Evolutionary conservation across 1,284 basidiomycete genomes (phyloP).

Genomic region (Trametes pubescens): DNA sequence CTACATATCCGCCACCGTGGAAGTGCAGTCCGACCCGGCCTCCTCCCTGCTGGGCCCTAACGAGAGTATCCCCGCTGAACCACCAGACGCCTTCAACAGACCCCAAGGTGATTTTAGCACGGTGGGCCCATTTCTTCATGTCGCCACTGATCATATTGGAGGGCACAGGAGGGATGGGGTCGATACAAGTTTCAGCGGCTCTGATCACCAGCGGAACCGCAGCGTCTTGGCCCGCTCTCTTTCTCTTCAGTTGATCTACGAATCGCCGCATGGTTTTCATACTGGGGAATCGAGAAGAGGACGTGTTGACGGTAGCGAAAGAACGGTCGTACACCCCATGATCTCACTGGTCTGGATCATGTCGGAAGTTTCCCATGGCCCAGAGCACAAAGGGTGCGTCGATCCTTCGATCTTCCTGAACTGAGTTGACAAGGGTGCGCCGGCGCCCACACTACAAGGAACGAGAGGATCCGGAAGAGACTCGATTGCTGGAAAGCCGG

Average conservation of each 20-base stretch:
- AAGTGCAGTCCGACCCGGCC: conserved; percentile 25
- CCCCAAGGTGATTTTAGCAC: conserved; percentile 10
- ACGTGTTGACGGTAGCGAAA: no score
- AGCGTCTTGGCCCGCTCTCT: background rate
- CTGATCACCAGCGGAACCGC: background rate
- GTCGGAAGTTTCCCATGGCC: no score
- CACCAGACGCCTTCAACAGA: conserved; percentile 29
- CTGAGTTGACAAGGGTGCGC: no score
- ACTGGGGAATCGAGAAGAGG: no score
- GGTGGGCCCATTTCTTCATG: conserved; percentile 19
- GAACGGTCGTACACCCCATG: no score
- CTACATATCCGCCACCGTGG: conserved; percentile 29
- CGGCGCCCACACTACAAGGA: no score
- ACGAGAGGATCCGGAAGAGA: background rate
- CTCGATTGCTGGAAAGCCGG: background rate
- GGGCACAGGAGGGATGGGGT: conserved; percentile 16
- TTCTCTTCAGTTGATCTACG: no score
- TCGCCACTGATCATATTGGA: conserved; percentile 11
- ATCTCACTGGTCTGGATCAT: no score
- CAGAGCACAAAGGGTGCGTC: no score
- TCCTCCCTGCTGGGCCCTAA: background rate
- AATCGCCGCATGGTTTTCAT: no score
- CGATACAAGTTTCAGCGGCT: background rate
- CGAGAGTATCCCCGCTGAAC: conserved; percentile 3
- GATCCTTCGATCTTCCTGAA: no score